phyloP scores from a whole-genome alignment of 768 basidiomycete genomes.

The Hypholoma sublateritium region DNA sequence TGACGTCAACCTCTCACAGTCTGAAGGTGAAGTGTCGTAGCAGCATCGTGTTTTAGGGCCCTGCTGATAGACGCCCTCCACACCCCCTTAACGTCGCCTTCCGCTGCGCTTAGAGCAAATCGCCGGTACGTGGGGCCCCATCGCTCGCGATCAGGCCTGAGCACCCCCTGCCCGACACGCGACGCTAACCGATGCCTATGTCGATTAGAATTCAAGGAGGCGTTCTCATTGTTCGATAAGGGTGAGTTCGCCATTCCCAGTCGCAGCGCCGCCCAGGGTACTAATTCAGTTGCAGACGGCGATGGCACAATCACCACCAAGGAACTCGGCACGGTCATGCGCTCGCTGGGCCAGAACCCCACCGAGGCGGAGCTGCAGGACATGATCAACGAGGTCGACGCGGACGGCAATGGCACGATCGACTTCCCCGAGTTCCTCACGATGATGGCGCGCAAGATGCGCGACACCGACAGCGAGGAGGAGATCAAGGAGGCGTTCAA shows the following conservation, averaged over 20 bases:
- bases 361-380: conserved; percentile 48
- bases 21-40: conserved; percentile 2
- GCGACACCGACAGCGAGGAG: conserved; percentile 40
- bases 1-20: background rate
- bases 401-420: conserved; percentile 43
- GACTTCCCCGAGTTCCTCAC: conserved; percentile 47
- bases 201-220: conserved; percentile 88
- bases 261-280: background rate
- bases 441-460: conserved; percentile 45
- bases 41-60: background rate
- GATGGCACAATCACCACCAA: conserved; percentile 50
- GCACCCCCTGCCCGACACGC: background rate
- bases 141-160: background rate
- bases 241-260: conserved; percentile 44
- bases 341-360: conserved; percentile 46
- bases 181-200: conserved; percentile 4
- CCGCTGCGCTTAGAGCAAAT: conserved; percentile 69
- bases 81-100: background rate
- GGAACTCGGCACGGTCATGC: conserved; percentile 51
- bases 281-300: conserved; percentile 31
- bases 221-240: conserved; percentile 97
- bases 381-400: conserved; percentile 51
- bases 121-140: conserved; percentile 56
- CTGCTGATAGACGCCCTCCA: conserved; percentile 2
- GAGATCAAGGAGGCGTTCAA: conserved; percentile 50